Evolutionary conservation across 2,329 filamentous ascomycete species (phyloP).

Genomic region (Rugonectria rugulosa): DNA sequence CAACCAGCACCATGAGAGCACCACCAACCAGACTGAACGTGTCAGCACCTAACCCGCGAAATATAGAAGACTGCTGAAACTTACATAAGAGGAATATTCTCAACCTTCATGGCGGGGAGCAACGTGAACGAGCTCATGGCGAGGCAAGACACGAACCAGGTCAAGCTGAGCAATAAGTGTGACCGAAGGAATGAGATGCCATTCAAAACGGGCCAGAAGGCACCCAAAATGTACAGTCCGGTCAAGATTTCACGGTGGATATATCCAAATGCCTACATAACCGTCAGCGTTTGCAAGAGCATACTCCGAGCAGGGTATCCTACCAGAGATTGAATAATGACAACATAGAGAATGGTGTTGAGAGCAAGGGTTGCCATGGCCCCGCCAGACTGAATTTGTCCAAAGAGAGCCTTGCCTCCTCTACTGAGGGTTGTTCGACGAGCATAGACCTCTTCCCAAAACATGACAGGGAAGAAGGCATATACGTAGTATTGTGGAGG

Average conservation of each 20-base stretch:
- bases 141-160: constrained; percentile 80
- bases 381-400: constrained; percentile 68
- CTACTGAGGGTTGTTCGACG: constrained; percentile 72
- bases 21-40: constrained; percentile 73
- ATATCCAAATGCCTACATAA: constrained; percentile 82
- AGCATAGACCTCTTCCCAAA: constrained; percentile 96
- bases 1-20: constrained; percentile 76
- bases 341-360: constrained; percentile 73
- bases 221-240: constrained; percentile 75
- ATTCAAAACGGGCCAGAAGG: constrained; percentile 80
- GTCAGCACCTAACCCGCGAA: constrained; percentile 17
- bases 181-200: constrained; percentile 75
- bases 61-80: constrained; percentile 34
- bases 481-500: constrained; percentile 89
- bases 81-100: constrained; percentile 78
- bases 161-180: constrained; percentile 68
- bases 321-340: constrained; percentile 80
- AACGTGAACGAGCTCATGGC: constrained; percentile 92
- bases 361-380: constrained; percentile 67
- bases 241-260: constrained; percentile 91
- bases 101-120: constrained; percentile 84
- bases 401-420: constrained; percentile 74
- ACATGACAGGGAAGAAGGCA: constrained; percentile 88
- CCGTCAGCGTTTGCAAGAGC: constrained; percentile 8
- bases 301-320: constrained; percentile 36